Conservation (phyloP, 805 yeast species). For the Teunomyces stri region DNA sequence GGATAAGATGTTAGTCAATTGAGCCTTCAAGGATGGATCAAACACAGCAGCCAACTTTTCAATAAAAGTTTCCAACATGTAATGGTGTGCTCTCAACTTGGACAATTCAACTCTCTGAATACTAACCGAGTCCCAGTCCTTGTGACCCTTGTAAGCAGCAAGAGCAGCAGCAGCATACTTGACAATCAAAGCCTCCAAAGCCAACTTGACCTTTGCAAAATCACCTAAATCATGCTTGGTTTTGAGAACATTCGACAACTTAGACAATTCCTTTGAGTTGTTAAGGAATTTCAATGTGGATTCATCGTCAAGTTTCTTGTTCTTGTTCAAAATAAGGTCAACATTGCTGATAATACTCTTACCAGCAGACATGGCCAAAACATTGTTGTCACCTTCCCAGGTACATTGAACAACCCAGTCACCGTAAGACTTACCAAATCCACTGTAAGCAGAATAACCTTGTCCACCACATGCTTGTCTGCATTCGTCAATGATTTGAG, state of each 20-base stretch:
- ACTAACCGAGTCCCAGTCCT: conserved; percentile 34
- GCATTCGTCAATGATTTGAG: conserved; percentile 39
- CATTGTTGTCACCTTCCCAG: conserved; percentile 51
- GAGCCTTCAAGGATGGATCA: conserved; percentile 24
- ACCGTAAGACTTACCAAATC: conserved; percentile 43
- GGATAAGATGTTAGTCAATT: conserved; percentile 29
- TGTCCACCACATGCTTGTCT: conserved; percentile 50
- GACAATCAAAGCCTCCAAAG: conserved; percentile 37
- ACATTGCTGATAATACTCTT: conserved; percentile 36
- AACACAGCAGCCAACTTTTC: conserved; percentile 14
- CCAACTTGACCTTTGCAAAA: conserved; percentile 15
- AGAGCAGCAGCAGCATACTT: conserved; percentile 31
- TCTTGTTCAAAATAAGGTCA: conserved; percentile 25
- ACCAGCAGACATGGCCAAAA: conserved; percentile 42
- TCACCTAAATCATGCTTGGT: conserved; percentile 13
- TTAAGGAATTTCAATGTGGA: conserved; percentile 34
- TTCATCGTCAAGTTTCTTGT: conserved; percentile 23
- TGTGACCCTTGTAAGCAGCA: conserved; percentile 22
- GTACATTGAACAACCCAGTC: conserved; percentile 50
- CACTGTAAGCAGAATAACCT: conserved; percentile 45
- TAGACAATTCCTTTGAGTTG: conserved; percentile 14
- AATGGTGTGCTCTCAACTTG: conserved; percentile 44
- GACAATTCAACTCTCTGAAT: conserved; percentile 38
- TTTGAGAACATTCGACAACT: conserved; percentile 13
- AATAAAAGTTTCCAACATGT: conserved; percentile 29